phyloP scores from a whole-genome alignment of 1,284 basidiomycete genomes.

The Garcileccinum viscosum region DNA sequence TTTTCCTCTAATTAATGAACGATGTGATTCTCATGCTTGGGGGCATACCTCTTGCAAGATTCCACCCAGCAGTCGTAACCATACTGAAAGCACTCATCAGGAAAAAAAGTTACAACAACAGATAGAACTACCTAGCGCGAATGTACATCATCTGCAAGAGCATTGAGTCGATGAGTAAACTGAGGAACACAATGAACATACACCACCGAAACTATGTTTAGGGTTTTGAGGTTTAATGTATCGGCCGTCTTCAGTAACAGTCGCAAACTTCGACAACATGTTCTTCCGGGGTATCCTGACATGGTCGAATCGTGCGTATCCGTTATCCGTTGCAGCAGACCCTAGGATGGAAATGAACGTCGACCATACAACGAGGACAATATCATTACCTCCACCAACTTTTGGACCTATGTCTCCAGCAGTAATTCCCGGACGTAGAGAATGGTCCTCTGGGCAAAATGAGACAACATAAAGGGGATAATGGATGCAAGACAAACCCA shows the following conservation, averaged over 20 bases:
- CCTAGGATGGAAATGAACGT: conserved; percentile 43
- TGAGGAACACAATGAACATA: conserved; percentile 42
- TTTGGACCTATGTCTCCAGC: conserved; percentile 71
- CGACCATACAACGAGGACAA: not conserved
- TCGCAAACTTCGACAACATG: conserved; percentile 80
- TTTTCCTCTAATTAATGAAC: conserved; percentile 7
- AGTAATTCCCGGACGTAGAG: conserved; percentile 64
- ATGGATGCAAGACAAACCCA: conserved; percentile 45
- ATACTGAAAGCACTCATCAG: conserved; percentile 48
- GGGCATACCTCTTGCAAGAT: conserved; percentile 59
- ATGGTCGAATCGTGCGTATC: conserved; percentile 72
- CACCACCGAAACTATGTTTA: conserved; percentile 80
- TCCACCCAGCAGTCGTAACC: conserved; percentile 65
- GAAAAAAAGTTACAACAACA: not conserved
- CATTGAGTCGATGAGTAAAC: not conserved
- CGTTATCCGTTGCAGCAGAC: conserved; percentile 68
- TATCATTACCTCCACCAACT: conserved; percentile 46
- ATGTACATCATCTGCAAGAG: conserved; percentile 70
- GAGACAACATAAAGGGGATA: not conserved
- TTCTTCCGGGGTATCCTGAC: conserved; percentile 76
- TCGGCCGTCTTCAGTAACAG: conserved; percentile 69
- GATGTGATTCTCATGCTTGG: not conserved
- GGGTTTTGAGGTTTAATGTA: conserved; percentile 76
- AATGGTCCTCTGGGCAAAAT: conserved; percentile 58
- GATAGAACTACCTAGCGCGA: conserved; percentile 55